Evolutionary conservation across 2,329 filamentous ascomycete genomes (phyloP), one percentile per base, ranked within the genome.

Genomic region (Byssoonygena ceratinophila): DNA sequence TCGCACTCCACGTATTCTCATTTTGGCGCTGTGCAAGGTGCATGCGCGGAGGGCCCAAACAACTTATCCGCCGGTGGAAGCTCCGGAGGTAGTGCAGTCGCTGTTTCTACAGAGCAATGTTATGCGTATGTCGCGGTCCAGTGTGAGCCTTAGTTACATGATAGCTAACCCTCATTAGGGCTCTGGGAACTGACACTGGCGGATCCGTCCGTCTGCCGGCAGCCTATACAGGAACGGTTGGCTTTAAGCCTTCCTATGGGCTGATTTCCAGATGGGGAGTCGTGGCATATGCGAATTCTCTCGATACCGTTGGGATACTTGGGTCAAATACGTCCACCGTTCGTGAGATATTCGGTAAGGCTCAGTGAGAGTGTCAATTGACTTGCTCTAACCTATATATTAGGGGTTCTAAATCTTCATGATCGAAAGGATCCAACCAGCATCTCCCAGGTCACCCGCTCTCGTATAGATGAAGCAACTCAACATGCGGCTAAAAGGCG

Each of bases 181-280:
- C 89, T 6, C 71, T 98, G 25, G 92, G 92, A 16, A 97, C 92
- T 18, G 92, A 98, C 65, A 98, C 90, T 0, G 90, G 90, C 58
- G 90, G 90, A 12, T 94, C 87, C 1, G 84, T 96, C 46, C 78
- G 90, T 54, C 76, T 96, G 46, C 90, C 90, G 0, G 90, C 90
- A 12, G 87, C 90, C 1, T 96, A 94, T 65, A 89, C 84, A 7
- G 85, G 86, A 2, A 77, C 83, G 0, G 77, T 91, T 14, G 90
- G 90, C 0, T 94, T 90, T 69, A 95, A 96, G 68, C 90, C 90
- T 1, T 92, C 86, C 25, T 96, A 96, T 64, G 90, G 90, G 14
- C 78, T 91, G 70, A 68, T 96, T 27, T 94, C 87, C 41, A 78
- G 90, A 54, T 87, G 83, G 74, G 90, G 90, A 1, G 86, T 96